A percentile compares a stretch with the other conserved stretches of the same genome.
phyloP scores from a whole-genome alignment of 2,329 filamentous ascomycete species.

The Coleophoma crateriformis region DNA sequence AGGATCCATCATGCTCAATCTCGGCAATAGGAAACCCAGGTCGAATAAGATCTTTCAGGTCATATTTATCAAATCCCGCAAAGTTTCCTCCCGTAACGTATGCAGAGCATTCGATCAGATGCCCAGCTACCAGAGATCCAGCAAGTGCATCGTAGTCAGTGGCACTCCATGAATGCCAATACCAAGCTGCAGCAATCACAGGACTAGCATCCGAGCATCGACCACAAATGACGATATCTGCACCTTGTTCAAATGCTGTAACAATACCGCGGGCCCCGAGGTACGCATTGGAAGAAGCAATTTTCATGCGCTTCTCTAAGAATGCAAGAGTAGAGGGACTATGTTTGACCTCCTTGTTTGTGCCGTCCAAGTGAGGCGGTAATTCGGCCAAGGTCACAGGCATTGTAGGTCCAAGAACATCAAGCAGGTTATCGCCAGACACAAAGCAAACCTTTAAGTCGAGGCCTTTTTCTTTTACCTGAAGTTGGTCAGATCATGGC shows the following conservation, averaged over 20 bases:
- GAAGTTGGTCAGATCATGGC: no score
- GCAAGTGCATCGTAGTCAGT: constrained; percentile 29
- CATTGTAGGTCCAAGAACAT: no score
- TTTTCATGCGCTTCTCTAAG: constrained; percentile 8
- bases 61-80: constrained; percentile 22
- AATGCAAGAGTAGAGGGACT: no score
- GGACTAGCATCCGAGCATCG: constrained; percentile 35
- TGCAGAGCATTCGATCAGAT: constrained; percentile 20
- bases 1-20: constrained; percentile 31
- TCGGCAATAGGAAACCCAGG: constrained; percentile 39
- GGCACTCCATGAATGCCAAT: constrained; percentile 32
- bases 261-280: constrained; percentile 33
- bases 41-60: constrained; percentile 31
- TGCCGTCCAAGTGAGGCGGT: no score
- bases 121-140: constrained; percentile 25
- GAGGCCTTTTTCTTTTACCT: not conserved
- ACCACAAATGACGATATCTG: constrained; percentile 36
- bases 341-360: no score
- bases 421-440: not conserved
- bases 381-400: no score
- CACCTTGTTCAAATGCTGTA: constrained; percentile 30
- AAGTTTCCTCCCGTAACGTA: constrained; percentile 13
- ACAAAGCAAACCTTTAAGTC: not conserved
- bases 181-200: constrained; percentile 32
- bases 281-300: constrained; percentile 15